A percentile compares a stretch with the other conserved stretches of the same genome.
These are phyloP conservation scores for Mycena leptocephala DNA, from an alignment of 768 basidiomycete species.

Conservation along the genomic window DNA sequence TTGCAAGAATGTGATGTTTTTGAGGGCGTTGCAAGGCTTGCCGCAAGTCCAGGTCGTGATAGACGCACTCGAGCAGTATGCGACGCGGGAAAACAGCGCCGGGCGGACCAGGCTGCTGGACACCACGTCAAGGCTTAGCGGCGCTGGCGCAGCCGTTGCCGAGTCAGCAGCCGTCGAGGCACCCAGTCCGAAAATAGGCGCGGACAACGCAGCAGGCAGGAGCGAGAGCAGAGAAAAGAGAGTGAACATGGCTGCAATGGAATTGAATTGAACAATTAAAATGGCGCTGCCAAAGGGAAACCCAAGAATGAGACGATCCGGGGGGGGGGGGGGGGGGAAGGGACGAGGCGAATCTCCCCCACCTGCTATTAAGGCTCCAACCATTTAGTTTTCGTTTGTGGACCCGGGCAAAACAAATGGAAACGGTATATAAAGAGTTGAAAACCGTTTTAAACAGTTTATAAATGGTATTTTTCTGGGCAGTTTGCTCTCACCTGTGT, in stretches of 20 bases:
- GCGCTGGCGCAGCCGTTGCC: not conserved
- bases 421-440: too few relatives aligned
- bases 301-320: not conserved
- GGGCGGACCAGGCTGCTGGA: constrained; percentile 42
- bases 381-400: too few relatives aligned
- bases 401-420: too few relatives aligned
- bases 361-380: too few relatives aligned
- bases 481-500: too few relatives aligned
- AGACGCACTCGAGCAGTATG: constrained; percentile 53
- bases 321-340: too few relatives aligned
- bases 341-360: too few relatives aligned
- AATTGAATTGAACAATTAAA: not conserved
- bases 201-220: not conserved
- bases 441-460: too few relatives aligned
- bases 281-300: not conserved
- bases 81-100: constrained; percentile 54
- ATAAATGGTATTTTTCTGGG: too few relatives aligned
- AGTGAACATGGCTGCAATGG: not conserved
- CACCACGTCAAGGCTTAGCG: not conserved
- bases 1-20: constrained; percentile 29
- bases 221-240: not conserved
- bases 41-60: constrained; percentile 45
- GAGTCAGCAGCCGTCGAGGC: not conserved
- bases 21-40: constrained; percentile 14
- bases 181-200: not conserved